Evolutionary conservation across 352 stramenopile genomes (phyloP).

Genomic region (Pythium phragmiticola): DNA sequence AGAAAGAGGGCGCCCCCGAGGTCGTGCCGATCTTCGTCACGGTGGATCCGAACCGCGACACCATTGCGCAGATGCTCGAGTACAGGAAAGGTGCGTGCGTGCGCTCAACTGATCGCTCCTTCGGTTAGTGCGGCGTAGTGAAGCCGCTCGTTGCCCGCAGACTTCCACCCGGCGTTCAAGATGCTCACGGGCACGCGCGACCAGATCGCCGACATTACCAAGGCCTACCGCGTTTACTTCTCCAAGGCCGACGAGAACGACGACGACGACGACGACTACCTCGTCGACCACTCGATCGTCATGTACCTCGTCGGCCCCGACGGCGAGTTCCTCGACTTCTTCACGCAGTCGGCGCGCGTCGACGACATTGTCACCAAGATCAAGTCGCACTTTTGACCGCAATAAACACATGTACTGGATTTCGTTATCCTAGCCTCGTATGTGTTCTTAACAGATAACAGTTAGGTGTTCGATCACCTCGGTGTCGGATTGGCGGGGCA

Average conservation of each 20-base stretch:
- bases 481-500: conserved; percentile 7
- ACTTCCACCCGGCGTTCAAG: conserved; percentile 86
- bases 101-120: too few species aligned
- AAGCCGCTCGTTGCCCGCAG: conserved; percentile 17
- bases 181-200: conserved; percentile 92
- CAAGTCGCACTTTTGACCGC: conserved; percentile 61
- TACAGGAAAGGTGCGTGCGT: conserved; percentile 88
- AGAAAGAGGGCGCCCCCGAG: conserved; percentile 54
- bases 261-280: conserved; percentile 97
- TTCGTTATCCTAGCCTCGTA: not conserved
- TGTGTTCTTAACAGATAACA: conserved; percentile 3
- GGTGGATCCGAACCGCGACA: conserved; percentile 97
- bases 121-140: not conserved
- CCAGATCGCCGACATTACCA: conserved; percentile 96
- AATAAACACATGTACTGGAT: conserved; percentile 1
- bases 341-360: conserved; percentile 96
- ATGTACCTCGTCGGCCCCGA: conserved; percentile 97
- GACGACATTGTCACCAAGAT: conserved; percentile 96
- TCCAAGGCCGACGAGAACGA: conserved; percentile 95
- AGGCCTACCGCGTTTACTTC: conserved; percentile 99
- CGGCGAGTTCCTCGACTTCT: conserved; percentile 99
- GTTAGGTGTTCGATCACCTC: not conserved
- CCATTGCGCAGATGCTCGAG: conserved; percentile 92
- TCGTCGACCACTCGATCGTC: conserved; percentile 99
- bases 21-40: conserved; percentile 96